Evolutionary conservation across 1,284 basidiomycete species (phyloP).

Genomic region (Irpex sp.): DNA sequence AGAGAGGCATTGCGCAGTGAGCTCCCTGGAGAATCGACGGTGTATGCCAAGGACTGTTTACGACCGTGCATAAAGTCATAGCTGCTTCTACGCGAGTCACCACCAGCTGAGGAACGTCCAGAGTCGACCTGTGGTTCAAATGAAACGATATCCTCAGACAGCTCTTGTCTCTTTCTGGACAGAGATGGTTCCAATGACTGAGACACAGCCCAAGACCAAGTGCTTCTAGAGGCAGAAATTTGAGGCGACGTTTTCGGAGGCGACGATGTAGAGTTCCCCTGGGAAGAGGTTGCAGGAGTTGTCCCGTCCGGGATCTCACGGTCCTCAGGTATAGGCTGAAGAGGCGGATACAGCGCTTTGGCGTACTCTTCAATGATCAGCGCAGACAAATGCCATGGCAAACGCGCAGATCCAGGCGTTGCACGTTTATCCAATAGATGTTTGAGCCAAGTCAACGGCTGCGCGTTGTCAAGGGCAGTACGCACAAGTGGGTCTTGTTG

Average conservation of each 20-base stretch:
- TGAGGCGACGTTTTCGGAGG: slow-evolving; percentile 19
- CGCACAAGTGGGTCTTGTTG: slow-evolving; percentile 40
- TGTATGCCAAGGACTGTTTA: slow-evolving; percentile 25
- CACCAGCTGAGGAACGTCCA: slow-evolving; percentile 30
- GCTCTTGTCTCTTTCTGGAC: slow-evolving; percentile 29
- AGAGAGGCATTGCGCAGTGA: slow-evolving; percentile 31
- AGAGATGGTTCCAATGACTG: slow-evolving; percentile 38
- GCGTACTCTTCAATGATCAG: slow-evolving; percentile 60
- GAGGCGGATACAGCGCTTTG: slow-evolving; percentile 33
- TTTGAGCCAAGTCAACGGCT: slow-evolving; percentile 68
- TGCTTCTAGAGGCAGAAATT: slow-evolving; percentile 27
- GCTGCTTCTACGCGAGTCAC: slow-evolving; percentile 36
- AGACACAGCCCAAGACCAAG: slow-evolving; percentile 27
- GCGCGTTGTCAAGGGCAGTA: slow-evolving; percentile 48
- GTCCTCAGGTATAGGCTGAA: slow-evolving; percentile 43
- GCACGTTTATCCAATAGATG: slow-evolving; percentile 47
- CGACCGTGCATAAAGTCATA: slow-evolving; percentile 38
- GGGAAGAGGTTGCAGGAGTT: slow-evolving; percentile 23
- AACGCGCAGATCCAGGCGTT: slow-evolving; percentile 27
- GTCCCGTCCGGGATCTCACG: slow-evolving; percentile 19
- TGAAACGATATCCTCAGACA: slow-evolving; percentile 40
- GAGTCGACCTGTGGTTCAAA: slow-evolving; percentile 30
- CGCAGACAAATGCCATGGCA: slow-evolving; percentile 61
- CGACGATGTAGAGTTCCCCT: neutral
- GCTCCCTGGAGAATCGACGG: slow-evolving; percentile 28